These are phyloP conservation scores for Breynia disticha DNA, from an alignment of 441 rosid genomes.

Conservation along the genomic window DNA sequence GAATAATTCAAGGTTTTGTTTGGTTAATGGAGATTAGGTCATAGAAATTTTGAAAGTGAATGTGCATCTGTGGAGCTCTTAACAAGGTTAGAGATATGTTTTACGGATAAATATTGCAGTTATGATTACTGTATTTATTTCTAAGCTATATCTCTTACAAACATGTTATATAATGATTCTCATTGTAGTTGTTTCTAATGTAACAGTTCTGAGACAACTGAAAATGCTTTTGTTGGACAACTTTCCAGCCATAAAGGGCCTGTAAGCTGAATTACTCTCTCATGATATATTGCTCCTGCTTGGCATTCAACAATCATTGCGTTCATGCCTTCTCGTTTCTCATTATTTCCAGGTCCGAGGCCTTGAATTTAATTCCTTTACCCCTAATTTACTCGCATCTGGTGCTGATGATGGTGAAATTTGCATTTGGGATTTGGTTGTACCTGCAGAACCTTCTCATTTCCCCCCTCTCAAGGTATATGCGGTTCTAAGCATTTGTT, in stretches of 20 bases:
- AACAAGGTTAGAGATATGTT: no score
- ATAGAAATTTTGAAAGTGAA: no score
- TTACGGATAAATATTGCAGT: no score
- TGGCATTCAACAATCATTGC: slow-evolving; percentile 9
- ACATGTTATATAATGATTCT: neutral
- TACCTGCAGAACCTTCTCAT: slow-evolving; percentile 74
- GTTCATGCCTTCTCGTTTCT: slow-evolving; percentile 7
- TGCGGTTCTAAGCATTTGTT: neutral
- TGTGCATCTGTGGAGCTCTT: no score
- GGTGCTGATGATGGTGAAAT: slow-evolving; percentile 99
- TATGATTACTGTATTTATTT: no score
- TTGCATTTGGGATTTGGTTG: slow-evolving; percentile 86
- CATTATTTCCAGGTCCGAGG: slow-evolving; percentile 83
- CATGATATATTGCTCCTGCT: neutral
- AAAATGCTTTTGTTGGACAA: slow-evolving; percentile 53
- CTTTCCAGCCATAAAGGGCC: slow-evolving; percentile 91
- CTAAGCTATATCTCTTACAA: no score
- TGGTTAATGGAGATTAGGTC: no score
- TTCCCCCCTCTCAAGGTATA: slow-evolving; percentile 81
- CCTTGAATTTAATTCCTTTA: slow-evolving; percentile 70
- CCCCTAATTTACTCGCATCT: slow-evolving; percentile 86
- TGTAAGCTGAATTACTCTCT: slow-evolving; percentile 39
- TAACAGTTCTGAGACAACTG: slow-evolving; percentile 53
- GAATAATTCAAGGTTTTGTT: no score
- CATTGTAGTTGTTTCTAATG: slow-evolving; percentile 12